Base-by-base conservation (phyloP, 208 protist genomes). In the Trypanosoma rangeli region DNA sequence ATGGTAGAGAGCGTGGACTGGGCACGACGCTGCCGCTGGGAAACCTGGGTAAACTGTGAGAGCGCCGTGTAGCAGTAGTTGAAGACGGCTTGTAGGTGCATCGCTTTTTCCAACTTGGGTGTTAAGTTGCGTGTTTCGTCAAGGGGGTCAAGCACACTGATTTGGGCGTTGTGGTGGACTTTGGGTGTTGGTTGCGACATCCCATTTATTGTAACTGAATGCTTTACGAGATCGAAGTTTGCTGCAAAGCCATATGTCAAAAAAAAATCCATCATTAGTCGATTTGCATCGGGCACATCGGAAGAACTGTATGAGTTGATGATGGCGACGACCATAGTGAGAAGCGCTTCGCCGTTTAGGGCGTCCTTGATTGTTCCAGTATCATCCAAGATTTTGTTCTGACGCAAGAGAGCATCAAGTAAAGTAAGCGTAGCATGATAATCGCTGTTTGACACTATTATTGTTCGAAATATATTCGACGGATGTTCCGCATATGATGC, bases 1-100 rank as follows among this genome's bases (percentile, higher is more conserved):
- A 80, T 76, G 16, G 76, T 82, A 15, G 80, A 85, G 15, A 85
- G 71, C 18, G 67, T 68, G 8, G 80, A 85, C 64, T 85, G 80
- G 22, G 76, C 80, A n/a, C 80, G 74, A 33, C 68, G 70, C 37
- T 79, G 64, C 22, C 35, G 64, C 29, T 70, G 58, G 20, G 46
- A 68, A 4, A 79, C 67, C 50, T 85, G 75, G 24, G 49, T 31
- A 37, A 75, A 85, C 53, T 82, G 76, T 20, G 70, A 80, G 16
- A 85, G 56, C 10, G 73, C 80, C 10, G 72, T 77, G 58, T 82
- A 82, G 50, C 76, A 85, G 62, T 85, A 85, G 42, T 82, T 82
- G 52, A 85, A 85, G 18, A 85, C 73, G 5, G 76, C 76, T 60
- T 85, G 80, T 18, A 85, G 59, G 46, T 76, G 73, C 18, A 66